Evolutionary conservation across 352 stramenopile species (phyloP).

Genomic region (Phytophthora pinifolia): DNA sequence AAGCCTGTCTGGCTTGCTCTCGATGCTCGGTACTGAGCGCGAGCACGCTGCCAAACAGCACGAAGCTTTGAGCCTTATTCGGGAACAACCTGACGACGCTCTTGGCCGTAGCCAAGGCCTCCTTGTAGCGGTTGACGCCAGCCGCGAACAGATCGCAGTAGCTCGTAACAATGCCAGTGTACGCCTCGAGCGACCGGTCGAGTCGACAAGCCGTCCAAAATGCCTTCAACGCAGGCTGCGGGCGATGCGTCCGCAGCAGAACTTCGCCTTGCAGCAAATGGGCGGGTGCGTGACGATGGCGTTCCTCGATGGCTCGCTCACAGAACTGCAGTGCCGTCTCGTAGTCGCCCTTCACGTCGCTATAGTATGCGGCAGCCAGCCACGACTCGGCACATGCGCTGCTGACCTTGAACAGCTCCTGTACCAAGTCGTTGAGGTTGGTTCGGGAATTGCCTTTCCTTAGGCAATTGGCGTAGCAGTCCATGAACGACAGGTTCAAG

Average conservation of each 20-base stretch:
- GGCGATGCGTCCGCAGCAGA: slow-evolving; percentile 58
- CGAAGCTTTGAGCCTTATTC: slow-evolving; percentile 65
- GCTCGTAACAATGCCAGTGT: slow-evolving; percentile 68
- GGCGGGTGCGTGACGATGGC: slow-evolving; percentile 44
- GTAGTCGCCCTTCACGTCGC: slow-evolving; percentile 70
- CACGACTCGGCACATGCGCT: slow-evolving; percentile 54
- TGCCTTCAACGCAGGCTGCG: slow-evolving; percentile 59
- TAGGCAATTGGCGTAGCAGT: slow-evolving; percentile 65
- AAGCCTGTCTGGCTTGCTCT: slow-evolving; percentile 57
- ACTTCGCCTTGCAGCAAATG: slow-evolving; percentile 64
- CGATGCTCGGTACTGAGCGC: slow-evolving; percentile 61
- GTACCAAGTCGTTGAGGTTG: slow-evolving; percentile 67
- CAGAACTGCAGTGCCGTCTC: slow-evolving; percentile 73
- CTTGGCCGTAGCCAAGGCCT: slow-evolving; percentile 68
- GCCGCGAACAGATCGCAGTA: slow-evolving; percentile 70
- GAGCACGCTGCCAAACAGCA: slow-evolving; percentile 75
- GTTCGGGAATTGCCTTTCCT: slow-evolving; percentile 40
- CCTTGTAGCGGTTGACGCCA: slow-evolving; percentile 71
- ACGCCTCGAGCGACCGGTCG: slow-evolving; percentile 62
- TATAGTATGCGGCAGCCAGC: slow-evolving; percentile 77
- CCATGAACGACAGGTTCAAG: slow-evolving; percentile 62
- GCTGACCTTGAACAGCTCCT: slow-evolving; percentile 69
- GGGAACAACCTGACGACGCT: slow-evolving; percentile 72
- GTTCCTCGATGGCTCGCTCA: slow-evolving; percentile 54
- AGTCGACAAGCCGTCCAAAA: slow-evolving; percentile 71